These are phyloP conservation scores for Hypholoma sublateritium DNA, from an alignment of 768 basidiomycete genomes.

Conservation along the genomic window DNA sequence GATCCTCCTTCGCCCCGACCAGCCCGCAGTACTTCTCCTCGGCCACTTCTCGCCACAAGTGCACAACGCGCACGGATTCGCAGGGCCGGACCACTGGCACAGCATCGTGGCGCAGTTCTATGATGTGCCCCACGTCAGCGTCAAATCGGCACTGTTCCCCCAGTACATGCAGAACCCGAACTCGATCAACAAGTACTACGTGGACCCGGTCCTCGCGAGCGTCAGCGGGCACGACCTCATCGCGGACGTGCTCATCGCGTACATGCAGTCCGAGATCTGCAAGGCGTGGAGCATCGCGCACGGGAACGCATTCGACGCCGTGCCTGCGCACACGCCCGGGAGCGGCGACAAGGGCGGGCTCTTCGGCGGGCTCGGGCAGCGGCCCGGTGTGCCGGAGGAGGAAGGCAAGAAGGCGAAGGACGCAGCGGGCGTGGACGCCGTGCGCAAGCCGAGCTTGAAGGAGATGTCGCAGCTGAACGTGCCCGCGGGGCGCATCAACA, in stretches of 20 bases:
- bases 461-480: conserved; percentile 40
- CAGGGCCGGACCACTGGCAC: conserved; percentile 90
- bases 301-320: conserved; percentile 63
- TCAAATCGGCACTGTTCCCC: conserved; percentile 80
- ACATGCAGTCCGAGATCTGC: conserved; percentile 90
- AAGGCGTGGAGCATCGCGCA: conserved; percentile 76
- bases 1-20: conserved; percentile 84
- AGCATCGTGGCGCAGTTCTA: conserved; percentile 93
- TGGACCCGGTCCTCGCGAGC: conserved; percentile 83
- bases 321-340: conserved; percentile 39
- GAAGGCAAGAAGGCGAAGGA: conserved; percentile 27
- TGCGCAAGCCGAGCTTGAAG: conserved; percentile 17
- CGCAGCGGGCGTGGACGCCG: conserved; percentile 22
- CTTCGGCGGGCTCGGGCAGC: conserved; percentile 83
- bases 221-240: conserved; percentile 80
- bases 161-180: conserved; percentile 76
- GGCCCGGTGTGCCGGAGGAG: conserved; percentile 71
- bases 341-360: conserved; percentile 44
- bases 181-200: conserved; percentile 68
- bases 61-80: conserved; percentile 77
- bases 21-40: conserved; percentile 91
- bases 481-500: conserved; percentile 72
- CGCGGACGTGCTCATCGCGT: conserved; percentile 88
- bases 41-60: conserved; percentile 93
- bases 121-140: conserved; percentile 91